Base-by-base conservation (phyloP, 768 basidiomycete species). In the Postia placenta region DNA sequence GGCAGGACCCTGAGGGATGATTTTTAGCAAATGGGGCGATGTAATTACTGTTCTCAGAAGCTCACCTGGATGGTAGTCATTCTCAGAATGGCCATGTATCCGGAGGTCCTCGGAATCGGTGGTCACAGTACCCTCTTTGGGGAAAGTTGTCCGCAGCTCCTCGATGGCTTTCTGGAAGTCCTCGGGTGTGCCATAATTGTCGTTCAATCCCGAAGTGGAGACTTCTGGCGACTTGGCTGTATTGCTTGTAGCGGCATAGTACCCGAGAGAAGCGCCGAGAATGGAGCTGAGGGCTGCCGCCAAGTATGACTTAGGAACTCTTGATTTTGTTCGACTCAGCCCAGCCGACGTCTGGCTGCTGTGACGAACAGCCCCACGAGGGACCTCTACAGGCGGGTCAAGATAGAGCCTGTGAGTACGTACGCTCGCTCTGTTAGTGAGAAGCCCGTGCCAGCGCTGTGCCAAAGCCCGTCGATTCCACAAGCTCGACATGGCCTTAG, bases 41-140 rank as follows among this genome's bases (percentile, higher is more conserved):
- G n/a, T n/a, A n/a, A 24, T 24, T 35, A 11, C 3, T 25, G 24
- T 9, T 45, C 5, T 45, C 14, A 43, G 9, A 28, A 14, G 12
- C 14, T 19, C 35, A 40, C 71, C 66, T 2, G 79, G 76, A 59
- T 80, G 83, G 56, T 85, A 85, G 5, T 82, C 82, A 58, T 85
- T 79, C 53, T 79, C 79, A 1, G 85, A 87, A 26, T 76, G 81
- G 3, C 87, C 87, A 51, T 85, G 73, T 27, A 72, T 69, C 39
- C 69, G 66, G 22, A 87, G 66, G 17, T 71, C 66, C 25, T 75
- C 69, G 9, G 71, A 66, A 54, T 79, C 75, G 2, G 79, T 83
- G 24, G 72, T 67, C n/a, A 85, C 76, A 14, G 66, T 58, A 33
- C 71, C 66, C 12, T 67, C 61, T n/a, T 59, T 67, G 4, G 78